Evolutionary conservation across 176 grass and related monocot species (phyloP), one percentile per base, ranked within the genome.

Genomic region (Aegilops sharonensis): DNA sequence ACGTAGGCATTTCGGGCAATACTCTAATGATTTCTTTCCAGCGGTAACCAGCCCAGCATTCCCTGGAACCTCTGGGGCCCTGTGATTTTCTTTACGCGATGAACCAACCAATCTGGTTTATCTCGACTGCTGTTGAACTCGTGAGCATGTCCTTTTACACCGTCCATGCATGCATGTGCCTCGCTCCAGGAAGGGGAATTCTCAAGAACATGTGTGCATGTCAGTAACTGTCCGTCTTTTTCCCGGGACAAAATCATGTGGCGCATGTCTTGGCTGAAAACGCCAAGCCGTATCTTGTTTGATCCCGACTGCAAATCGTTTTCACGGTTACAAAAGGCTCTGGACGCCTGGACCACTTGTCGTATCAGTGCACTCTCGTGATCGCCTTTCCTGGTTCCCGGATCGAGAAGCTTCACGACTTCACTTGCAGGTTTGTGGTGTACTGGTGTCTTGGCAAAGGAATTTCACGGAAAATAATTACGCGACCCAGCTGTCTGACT

Each of bases 371-470:
- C 63, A 36, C 50, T 62, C 72, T 69, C 86, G 80, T 88, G 80
- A 83, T 54, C 25, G 48, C 43, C 14, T 27, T 40, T 60, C 37
- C 50, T 12, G 36, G 64, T 77, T 47, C 69, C 50, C 20, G 57
- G 72, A 39, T 83, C 86, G 72, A 74, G 86, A 87, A 77, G 61
- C 71, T 68, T 82, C 86, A 68, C 7, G 64, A 9, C 79, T 77
- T 60, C 61, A 68, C 21, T 52, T 48, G 20, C 12, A 17, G 64
- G 70, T 23, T 47, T 47, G 21, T 43, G 42, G 11, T 43, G 43
- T 45, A 40, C 42, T 47, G 6, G 32, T 32, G 43, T 64, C 3
- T 6, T 34, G 24, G 11, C 7, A 52, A 34, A 31, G 8, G 5
- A 8, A 32, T 67, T 11, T 11, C 14, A 56, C 30, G 9, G 30